Evolutionary conservation across 805 yeast genomes (phyloP), one percentile per base, ranked within the genome.

Genomic region (Blastobotrys muscicola): DNA sequence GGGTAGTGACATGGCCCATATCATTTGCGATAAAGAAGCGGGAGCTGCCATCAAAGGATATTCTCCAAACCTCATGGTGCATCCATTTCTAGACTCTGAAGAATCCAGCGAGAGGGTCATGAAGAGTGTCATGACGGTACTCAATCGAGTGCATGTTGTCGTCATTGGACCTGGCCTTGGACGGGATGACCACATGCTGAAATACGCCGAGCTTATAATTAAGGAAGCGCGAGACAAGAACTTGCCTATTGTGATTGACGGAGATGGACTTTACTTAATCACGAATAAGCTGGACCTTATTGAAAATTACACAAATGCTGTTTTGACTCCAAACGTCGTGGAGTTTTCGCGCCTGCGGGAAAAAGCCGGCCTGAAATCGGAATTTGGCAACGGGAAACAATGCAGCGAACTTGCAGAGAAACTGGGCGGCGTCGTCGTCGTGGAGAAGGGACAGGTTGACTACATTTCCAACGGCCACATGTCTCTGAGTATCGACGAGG

Each of bases 141-240:
- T 90, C 32, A 69, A 70, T 32, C 65, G 94, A 38, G 74, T 86
- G 46, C 94, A 90, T 55, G 84, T 80, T 6, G 78, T 87, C 23
- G 85, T 92, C 1, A 71, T 90, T 33, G 97, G 97, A 0, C 97
- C 97, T 0, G 98, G 97, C 0, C 72, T 89, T 46, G 98, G 98
- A 0, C 69, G 98, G 39, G 95, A 87, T 58, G 61, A 63, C 3
- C 55, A 73, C 31, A 81, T 86, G 85, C 61, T 81, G 42, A 67
- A 70, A 39, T 72, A 82, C 1, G 70, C 82, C 45, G 69, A 70
- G n/a, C 57, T 68, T 29, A 70, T 85, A 14, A 68, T 87, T 36
- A 68, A 68, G 40, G 77, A 76, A 48, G 71, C 82, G 38, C 75
- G 69, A 53, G 65, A 69, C 15, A 66, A 77, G 36, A 65, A 74